Percentiles rank a stretch among this genome's conserved stretches.
Conservation (phyloP, 2,329 filamentous ascomycete species). For the Aspergillus novofumigatus region DNA sequence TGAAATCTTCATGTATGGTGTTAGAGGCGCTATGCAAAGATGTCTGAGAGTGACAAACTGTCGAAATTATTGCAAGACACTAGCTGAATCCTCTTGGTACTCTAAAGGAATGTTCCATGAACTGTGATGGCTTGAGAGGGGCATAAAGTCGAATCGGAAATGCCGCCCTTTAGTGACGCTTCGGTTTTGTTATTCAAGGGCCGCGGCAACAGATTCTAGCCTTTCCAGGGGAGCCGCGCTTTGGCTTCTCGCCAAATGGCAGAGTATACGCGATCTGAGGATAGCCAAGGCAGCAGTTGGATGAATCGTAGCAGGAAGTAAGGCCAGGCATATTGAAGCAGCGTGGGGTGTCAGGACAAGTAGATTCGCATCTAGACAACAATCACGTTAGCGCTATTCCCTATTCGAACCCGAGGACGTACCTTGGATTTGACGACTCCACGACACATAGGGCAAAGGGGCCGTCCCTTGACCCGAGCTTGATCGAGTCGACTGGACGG, state of each 20-base stretch:
- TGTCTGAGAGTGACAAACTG: background rate
- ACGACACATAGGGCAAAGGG: conserved; percentile 28
- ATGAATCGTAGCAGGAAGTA: background rate
- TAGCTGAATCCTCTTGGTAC: background rate
- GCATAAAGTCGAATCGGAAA: background rate
- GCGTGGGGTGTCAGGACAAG: background rate
- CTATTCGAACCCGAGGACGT: background rate
- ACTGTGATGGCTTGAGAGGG: conserved; percentile 16
- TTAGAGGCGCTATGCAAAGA: background rate
- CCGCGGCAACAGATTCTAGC: too few relatives aligned
- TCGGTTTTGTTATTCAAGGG: too few relatives aligned
- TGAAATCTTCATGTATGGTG: background rate
- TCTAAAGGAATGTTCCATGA: conserved; percentile 14
- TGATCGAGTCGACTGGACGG: conserved; percentile 40
- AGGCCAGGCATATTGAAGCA: background rate
- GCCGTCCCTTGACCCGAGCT: conserved; percentile 12
- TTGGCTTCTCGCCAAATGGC: background rate
- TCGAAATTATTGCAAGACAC: background rate
- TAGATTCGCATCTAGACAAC: conserved; percentile 5
- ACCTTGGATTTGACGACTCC: conserved; percentile 26
- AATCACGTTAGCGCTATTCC: background rate
- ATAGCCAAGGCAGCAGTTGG: background rate
- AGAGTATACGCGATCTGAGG: background rate
- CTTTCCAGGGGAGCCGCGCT: background rate
- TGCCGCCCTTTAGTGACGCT: too few relatives aligned